Base-by-base conservation (phyloP, 192 early-diverging fungal genomes). In the Podila verticillata region DNA sequence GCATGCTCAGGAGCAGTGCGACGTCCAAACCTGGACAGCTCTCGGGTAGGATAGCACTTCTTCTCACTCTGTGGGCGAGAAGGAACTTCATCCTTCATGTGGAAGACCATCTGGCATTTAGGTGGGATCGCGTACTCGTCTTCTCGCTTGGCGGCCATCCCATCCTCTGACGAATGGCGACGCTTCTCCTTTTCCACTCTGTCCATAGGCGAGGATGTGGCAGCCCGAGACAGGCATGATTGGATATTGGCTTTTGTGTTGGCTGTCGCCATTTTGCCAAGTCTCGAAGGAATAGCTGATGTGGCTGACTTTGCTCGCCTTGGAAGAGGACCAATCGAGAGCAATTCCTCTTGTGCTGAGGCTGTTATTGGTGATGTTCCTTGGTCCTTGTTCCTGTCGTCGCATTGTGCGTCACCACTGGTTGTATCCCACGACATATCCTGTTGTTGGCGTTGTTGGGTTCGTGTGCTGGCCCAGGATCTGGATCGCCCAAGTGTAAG, bases 31-130 rank as follows among this genome's bases (percentile, higher is more conserved):
- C 51, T n/a, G 20, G 51, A 54, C n/a, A 54, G 51, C 22, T 54
- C 51, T 8, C 24, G 24, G 10, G 24, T 26, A 26, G 51, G 51
- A 12, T 36, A 47, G 26, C 26, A 24, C 20, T 61, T 63, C 19
- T 72, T 72, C 13, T 63, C 51, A 34, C 48, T 63, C 9, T 24
- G 20, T 54, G 20, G 51, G n/a, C 24, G 20, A 26, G 51, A 54
- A 19, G 73, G 44, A 15, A 77, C 67, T 35, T 77, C 74, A 15
- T 77, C 67, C 2, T 67, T 61, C 74, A 77, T 77, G 68, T 77
- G 67, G 36, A 77, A 77, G n/a, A 77, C 74, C 74, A 65, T 77
- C 7, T 56, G 51, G 36, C 74, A 77, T 29, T 70, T 77, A 9
- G 74, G 10, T 15, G 74, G 74, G 57, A 77, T 70, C 20, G 65